Conservation (phyloP, 371 early-diverging fungal species). For the Apophysomyces variabilis region DNA sequence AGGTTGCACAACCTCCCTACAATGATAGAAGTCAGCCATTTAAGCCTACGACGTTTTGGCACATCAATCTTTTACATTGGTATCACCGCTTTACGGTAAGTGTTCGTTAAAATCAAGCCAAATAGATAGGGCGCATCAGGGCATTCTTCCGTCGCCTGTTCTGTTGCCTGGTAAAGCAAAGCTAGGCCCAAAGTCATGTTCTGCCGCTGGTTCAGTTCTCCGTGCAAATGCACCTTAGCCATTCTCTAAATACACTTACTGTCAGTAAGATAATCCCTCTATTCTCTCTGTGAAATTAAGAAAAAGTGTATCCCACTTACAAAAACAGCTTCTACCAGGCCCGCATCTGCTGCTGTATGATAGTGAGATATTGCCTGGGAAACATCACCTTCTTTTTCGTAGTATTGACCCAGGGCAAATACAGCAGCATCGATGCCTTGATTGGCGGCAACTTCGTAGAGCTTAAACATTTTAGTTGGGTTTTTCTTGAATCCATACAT, state of each 20-base stretch:
- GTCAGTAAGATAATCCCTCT: neutral
- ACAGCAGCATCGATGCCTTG: constrained; percentile 29
- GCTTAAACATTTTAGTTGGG: constrained; percentile 43
- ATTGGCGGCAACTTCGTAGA: constrained; percentile 40
- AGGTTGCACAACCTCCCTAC: constrained; percentile 10
- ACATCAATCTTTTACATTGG: constrained; percentile 32
- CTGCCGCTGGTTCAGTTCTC: constrained; percentile 44
- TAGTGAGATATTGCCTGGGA: constrained; percentile 69
- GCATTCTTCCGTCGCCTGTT: constrained; percentile 32
- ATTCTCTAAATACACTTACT: constrained; percentile 30
- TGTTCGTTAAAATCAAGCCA: constrained; percentile 36
- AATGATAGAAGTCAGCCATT: neutral
- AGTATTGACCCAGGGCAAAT: constrained; percentile 28
- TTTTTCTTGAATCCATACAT: constrained; percentile 60
- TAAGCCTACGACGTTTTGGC: neutral
- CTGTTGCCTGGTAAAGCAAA: constrained; percentile 36
- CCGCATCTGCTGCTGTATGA: constrained; percentile 70
- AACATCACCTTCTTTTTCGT: constrained; percentile 61
- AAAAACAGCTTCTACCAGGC: constrained; percentile 70
- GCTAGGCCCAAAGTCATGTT: constrained; percentile 37
- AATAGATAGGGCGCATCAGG: constrained; percentile 47
- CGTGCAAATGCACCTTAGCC: constrained; percentile 42
- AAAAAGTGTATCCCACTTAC: constrained; percentile 35
- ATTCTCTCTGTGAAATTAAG: neutral
- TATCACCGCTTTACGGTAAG: constrained; percentile 37